Evolutionary conservation across 1,284 basidiomycete genomes (phyloP), one percentile per base, ranked within the genome.

Genomic region (Mycena sp.): DNA sequence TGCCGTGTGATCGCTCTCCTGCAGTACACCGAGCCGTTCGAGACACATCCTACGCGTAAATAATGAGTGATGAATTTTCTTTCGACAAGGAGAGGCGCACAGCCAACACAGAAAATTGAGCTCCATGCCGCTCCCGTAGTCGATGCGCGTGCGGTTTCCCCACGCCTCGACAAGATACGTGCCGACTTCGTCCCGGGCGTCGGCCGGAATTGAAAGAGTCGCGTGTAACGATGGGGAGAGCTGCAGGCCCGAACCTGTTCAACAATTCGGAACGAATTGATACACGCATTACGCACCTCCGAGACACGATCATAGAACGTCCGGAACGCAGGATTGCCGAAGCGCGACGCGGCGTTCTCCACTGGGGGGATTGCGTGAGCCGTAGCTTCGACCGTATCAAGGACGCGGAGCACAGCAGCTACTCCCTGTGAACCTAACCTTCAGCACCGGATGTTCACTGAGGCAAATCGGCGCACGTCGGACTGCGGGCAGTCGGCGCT

Each of bases 121-220:
- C 81, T 99, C 98, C 96, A 99, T 99, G 2, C 97, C 97, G 78
- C 96, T 98, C 11, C 98, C 97, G 81, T 99, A 99, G 82, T 99
- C 98, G 73, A 99, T 97, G 7, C 97, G 86, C 67, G 93, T 90
- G 50, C 93, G 87, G 80, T 95, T 98, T 0, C 97, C 97, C 97
- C 96, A 99, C 30, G 91, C 83, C 79, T 98, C 94, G 59, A 87
- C 84, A 76, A 99, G 94, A 81, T 99, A 99, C 0, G 86, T 86
- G 4, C 91, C 88, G 11, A 97, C 79, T 78, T 97, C 96, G 3
- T 82, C 78, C 1, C 91, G 85, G 1, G 90, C 87, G 8, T 88
- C 89, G 3, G 78, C 66, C 0, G 91, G 88, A 1, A 96, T 85
- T 0, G 91, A 89, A 14, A 95, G 83, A 0, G 78, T 78, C 30